These are phyloP conservation scores for Stemphylium vesicarium DNA, from an alignment of 2,329 filamentous ascomycete species.

Conservation along the genomic window DNA sequence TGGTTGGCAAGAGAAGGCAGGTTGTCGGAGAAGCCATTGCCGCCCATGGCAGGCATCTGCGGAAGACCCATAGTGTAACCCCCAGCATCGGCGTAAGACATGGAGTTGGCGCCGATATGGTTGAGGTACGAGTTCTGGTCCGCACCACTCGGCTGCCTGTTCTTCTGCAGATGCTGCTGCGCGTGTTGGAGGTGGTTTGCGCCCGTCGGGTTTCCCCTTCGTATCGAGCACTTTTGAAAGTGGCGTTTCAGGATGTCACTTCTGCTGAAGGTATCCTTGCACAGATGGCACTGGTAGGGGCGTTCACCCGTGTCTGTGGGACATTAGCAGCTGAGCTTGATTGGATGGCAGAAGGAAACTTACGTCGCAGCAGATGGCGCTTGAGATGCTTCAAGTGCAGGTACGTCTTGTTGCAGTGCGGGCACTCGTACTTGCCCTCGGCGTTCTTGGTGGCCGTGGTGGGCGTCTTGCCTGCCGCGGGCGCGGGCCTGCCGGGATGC, in stretches of 20 bases:
- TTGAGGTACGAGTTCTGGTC: slow-evolving; percentile 47
- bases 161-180: slow-evolving; percentile 84
- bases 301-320: slow-evolving; percentile 89
- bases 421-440: slow-evolving; percentile 97
- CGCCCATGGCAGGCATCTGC: slow-evolving; percentile 41
- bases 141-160: slow-evolving; percentile 39
- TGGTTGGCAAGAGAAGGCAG: slow-evolving; percentile 49
- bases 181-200: slow-evolving; percentile 94
- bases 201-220: slow-evolving; percentile 92
- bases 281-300: slow-evolving; percentile 97
- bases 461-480: slow-evolving; percentile 79
- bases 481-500: slow-evolving; percentile 82
- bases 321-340: slow-evolving; percentile 42
- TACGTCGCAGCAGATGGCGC: slow-evolving; percentile 93
- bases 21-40: slow-evolving; percentile 46
- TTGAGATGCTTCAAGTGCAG: slow-evolving; percentile 97
- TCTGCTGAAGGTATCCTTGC: slow-evolving; percentile 96
- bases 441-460: slow-evolving; percentile 93
- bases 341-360: slow-evolving; percentile 56
- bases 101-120: slow-evolving; percentile 42
- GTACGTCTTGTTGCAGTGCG: slow-evolving; percentile 98
- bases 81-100: slow-evolving; percentile 40
- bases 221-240: slow-evolving; percentile 98
- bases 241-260: slow-evolving; percentile 98
- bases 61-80: slow-evolving; percentile 45